Evolutionary conservation across 2,329 filamentous ascomycete species (phyloP).

Genomic region (Samsoniella hepiali): DNA sequence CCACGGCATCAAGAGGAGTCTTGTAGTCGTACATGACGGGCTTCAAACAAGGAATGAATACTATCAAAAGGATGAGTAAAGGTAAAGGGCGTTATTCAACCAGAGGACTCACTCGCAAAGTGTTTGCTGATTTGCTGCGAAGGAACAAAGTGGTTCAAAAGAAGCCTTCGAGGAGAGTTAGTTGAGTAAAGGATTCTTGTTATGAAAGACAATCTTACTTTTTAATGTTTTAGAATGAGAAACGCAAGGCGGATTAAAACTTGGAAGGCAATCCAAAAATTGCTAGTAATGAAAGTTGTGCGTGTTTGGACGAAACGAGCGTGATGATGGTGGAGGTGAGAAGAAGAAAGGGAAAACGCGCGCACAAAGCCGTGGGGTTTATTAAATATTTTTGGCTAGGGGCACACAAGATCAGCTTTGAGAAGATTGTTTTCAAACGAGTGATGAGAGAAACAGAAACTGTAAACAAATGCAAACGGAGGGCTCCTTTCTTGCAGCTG

Average conservation of each 20-base stretch:
- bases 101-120: neutral
- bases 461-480: constrained; percentile 18
- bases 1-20: neutral
- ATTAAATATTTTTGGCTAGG: neutral
- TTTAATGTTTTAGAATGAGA: neutral
- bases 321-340: constrained; percentile 8
- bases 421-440: neutral
- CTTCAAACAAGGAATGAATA: neutral
- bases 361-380: neutral
- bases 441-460: neutral
- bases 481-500: neutral
- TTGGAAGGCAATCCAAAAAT: constrained; percentile 4
- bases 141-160: neutral
- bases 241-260: neutral
- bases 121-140: neutral
- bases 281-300: constrained; percentile 6
- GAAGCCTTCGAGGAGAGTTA: neutral
- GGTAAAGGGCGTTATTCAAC: neutral
- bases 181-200: too few species aligned
- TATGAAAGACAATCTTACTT: neutral
- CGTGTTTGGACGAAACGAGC: constrained; percentile 4
- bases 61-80: neutral
- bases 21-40: neutral
- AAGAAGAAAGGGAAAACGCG: neutral
- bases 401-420: constrained; percentile 9